Base-by-base conservation (phyloP, 1,284 basidiomycete genomes). In the Austroboletus novae-zelandiae region DNA sequence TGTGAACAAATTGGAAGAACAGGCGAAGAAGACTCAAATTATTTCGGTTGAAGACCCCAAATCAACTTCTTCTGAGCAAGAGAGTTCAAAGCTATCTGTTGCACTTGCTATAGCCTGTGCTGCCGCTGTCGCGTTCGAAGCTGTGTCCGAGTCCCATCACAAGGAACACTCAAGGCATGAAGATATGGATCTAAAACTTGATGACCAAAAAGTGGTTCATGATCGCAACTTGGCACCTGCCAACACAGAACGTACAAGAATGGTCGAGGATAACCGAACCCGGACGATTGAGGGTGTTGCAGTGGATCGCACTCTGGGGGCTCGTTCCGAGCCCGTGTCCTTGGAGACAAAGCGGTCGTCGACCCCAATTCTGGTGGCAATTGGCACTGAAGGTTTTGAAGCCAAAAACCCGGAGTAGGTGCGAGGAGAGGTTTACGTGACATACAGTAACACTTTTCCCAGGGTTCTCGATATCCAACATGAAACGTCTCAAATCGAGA, bases 81-180 rank as follows among this genome's bases (percentile, higher is more conserved):
- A 40, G 8, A 43, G 32, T 37, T 61, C 53, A 11, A 10, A 51
- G 4, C 35, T 57, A 3, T 52, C 53, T 40, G 23, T 40, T 10
- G 11, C 49, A 36, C 47, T 66, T 3, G 50, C 58, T 9, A 11
- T 48, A 4, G 58, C 53, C 0, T 46, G 30, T 4, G n/a, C 61
- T 25, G 53, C 51, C 1, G 49, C 61, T 5, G 29, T 41, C n/a
- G 55, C 46, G 0, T 35, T 43, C 1, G 61, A 63, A 36, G 49
- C 53, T 14, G 36, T 31, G n/a, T 1, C 52, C 9, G 53, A 54
- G 13, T 39, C 39, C 10, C 44, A 30, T 25, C 45, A 45, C 9
- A 36, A 61, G 42, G 35, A 54, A 32, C 35, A 14, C 37, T 27
- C 37, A 2, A 32, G 53, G 13, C 42, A 14, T 11, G 15, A 17